Conservation (phyloP, 176 grass and related monocot genomes). For the Paspalum notatum region DNA sequence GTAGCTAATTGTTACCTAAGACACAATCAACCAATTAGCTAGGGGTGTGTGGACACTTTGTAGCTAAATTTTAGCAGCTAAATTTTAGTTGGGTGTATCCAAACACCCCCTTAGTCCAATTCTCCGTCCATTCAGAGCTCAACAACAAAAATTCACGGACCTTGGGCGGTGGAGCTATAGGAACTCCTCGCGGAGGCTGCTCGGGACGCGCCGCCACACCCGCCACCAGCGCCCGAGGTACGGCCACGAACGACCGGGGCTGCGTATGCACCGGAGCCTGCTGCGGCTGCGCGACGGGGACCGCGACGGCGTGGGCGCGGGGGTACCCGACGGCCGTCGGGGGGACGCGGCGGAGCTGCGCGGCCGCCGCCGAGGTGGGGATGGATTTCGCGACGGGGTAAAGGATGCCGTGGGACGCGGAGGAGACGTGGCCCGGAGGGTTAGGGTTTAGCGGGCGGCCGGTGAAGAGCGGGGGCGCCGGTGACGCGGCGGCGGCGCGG, state of each 20-base stretch:
- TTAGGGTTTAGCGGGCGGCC: slow-evolving; percentile 50
- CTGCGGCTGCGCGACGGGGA: slow-evolving; percentile 24
- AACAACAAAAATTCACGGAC: slow-evolving; percentile 30
- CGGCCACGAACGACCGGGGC: slow-evolving; percentile 28
- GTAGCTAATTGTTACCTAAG: no score
- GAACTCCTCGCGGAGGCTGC: slow-evolving; percentile 47
- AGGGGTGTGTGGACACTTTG: no score
- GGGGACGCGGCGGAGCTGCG: slow-evolving; percentile 33
- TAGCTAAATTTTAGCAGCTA: no score
- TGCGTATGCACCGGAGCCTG: slow-evolving; percentile 37
- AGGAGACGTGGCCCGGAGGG: slow-evolving; percentile 34
- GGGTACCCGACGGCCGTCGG: slow-evolving; percentile 28
- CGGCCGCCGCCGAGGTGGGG: not conserved
- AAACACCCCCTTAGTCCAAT: not conserved
- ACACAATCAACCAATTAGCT: no score
- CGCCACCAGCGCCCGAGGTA: slow-evolving; percentile 33
- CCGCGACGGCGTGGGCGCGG: slow-evolving; percentile 47
- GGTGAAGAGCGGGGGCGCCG: slow-evolving; percentile 41
- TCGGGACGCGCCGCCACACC: slow-evolving; percentile 26
- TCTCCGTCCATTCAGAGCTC: not conserved
- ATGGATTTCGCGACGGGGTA: slow-evolving; percentile 14
- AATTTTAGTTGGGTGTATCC: no score
- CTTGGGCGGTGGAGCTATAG: slow-evolving; percentile 50
- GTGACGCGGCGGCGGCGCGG: not conserved
- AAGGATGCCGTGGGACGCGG: slow-evolving; percentile 41